Conservation (phyloP, 1,284 basidiomycete species). For the Tylopilus orsonianus region DNA sequence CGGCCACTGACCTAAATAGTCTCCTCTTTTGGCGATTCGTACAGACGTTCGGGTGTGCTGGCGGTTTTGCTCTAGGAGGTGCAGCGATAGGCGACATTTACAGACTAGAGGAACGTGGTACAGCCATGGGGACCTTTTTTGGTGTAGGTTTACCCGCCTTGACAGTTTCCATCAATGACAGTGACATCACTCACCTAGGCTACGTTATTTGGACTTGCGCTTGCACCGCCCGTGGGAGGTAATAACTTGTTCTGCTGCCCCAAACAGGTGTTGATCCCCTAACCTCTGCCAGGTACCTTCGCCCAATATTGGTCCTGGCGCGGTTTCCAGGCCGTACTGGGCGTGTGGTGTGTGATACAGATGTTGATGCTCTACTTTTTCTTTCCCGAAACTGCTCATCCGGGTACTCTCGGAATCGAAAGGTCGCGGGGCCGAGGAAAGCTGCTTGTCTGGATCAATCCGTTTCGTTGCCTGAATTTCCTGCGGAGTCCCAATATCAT, state of each 20-base stretch:
- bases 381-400: conserved; percentile 73
- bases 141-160: conserved; percentile 33
- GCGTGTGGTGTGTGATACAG: conserved; percentile 43
- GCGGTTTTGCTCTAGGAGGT: conserved; percentile 44
- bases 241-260: neutral
- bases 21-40: conserved; percentile 48
- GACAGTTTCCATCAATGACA: neutral
- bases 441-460: conserved; percentile 56
- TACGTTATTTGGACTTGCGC: conserved; percentile 42
- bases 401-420: conserved; percentile 48
- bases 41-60: conserved; percentile 44
- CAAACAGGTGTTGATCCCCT: neutral
- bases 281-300: conserved; percentile 35
- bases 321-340: conserved; percentile 56
- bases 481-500: conserved; percentile 61
- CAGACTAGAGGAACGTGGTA: conserved; percentile 44
- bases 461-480: conserved; percentile 51
- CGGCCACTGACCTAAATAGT: conserved; percentile 33
- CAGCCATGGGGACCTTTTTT: conserved; percentile 47
- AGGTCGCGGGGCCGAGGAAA: conserved; percentile 34
- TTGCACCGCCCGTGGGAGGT: conserved; percentile 48
- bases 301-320: conserved; percentile 70
- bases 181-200: conserved; percentile 31
- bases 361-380: conserved; percentile 48
- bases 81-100: conserved; percentile 53